Evolutionary conservation across 2,329 filamentous ascomycete genomes (phyloP).

Genomic region (Cercospora zeina): DNA sequence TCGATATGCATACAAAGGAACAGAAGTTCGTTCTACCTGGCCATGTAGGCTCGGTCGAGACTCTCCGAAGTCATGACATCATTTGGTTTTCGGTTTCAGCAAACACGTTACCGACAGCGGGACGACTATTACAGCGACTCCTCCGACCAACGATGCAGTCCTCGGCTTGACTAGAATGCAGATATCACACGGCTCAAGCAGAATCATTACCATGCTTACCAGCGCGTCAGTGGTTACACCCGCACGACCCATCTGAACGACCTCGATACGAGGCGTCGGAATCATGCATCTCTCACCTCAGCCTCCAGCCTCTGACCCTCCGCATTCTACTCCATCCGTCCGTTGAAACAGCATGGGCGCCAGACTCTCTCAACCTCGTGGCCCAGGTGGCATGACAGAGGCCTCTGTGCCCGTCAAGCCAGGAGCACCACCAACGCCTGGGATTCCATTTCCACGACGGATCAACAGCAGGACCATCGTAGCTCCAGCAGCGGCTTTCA

Average conservation of each 20-base stretch:
- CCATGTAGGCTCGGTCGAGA: slow-evolving; percentile 4
- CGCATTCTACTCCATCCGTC: background rate
- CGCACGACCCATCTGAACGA: background rate
- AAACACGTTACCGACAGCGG: background rate
- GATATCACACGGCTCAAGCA: background rate
- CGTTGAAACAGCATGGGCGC: slow-evolving; percentile 45
- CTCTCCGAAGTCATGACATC: slow-evolving; percentile 15
- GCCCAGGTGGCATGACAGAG: slow-evolving; percentile 48
- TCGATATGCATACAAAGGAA: background rate
- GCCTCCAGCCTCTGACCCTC: background rate
- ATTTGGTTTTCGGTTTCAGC: slow-evolving; percentile 2
- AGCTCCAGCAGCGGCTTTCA: slow-evolving; percentile 63
- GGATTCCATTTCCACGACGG: slow-evolving; percentile 33
- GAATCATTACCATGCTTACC: background rate
- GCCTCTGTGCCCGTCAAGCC: slow-evolving; percentile 38
- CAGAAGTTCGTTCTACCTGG: background rate
- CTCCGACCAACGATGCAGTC: too few species aligned
- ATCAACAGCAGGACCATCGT: slow-evolving; percentile 50
- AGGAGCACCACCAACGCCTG: slow-evolving; percentile 40
- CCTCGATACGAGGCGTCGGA: slow-evolving; percentile 5
- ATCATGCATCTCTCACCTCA: too few species aligned
- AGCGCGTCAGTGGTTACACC: background rate
- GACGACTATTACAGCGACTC: too few species aligned
- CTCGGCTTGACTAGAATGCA: too few species aligned
- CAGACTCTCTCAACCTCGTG: slow-evolving; percentile 49